These are phyloP conservation scores for Adansonia grandidieri DNA, from an alignment of 441 rosid species.

Conservation along the genomic window DNA sequence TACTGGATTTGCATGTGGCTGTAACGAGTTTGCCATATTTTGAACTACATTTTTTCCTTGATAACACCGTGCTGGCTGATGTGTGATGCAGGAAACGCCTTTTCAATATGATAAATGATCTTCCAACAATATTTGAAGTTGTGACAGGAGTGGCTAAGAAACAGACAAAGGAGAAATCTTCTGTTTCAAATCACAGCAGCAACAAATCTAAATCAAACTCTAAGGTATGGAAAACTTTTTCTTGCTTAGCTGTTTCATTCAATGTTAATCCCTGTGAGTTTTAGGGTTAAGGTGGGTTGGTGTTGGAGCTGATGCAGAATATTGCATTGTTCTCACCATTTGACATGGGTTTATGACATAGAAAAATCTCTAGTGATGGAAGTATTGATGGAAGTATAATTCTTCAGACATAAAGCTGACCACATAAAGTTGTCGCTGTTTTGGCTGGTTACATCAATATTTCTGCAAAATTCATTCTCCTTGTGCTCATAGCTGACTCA, in stretches of 20 bases:
- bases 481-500: neutral
- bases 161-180: slow-evolving; percentile 48
- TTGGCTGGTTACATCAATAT: neutral
- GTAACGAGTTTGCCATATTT: neutral
- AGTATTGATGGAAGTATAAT: neutral
- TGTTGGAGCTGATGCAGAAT: neutral
- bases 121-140: slow-evolving; percentile 68
- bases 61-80: slow-evolving; percentile 17
- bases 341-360: neutral
- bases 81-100: slow-evolving; percentile 61
- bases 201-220: slow-evolving; percentile 60
- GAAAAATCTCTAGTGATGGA: neutral
- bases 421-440: neutral
- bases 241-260: neutral
- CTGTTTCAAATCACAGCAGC: slow-evolving; percentile 57
- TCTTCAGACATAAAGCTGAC: neutral
- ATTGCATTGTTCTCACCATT: neutral
- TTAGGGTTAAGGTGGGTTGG: neutral
- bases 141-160: slow-evolving; percentile 59
- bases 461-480: neutral
- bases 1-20: neutral
- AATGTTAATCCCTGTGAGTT: neutral
- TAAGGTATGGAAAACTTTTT: slow-evolving; percentile 40
- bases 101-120: slow-evolving; percentile 66
- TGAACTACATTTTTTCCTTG: slow-evolving; percentile 7